Base-by-base conservation (phyloP, 2,329 filamentous ascomycete species). In the Microcera coccophila region DNA sequence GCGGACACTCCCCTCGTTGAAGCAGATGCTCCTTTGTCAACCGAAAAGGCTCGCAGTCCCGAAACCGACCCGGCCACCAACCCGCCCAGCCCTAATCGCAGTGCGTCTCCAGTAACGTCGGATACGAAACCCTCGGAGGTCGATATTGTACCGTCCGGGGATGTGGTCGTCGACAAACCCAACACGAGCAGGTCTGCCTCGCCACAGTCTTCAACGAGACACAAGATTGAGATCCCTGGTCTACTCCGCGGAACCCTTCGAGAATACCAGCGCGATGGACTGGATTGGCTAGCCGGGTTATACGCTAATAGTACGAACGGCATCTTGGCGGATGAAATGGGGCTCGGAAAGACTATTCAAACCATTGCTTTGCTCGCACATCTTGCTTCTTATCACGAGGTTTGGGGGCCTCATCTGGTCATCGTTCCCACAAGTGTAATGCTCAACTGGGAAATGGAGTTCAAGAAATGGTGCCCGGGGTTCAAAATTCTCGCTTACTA, bases 391-490 rank as follows among this genome's bases (percentile, higher is more conserved):
- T 78, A 89, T 29, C 87, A 95, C 61, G 82, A 90, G 58, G 82
- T 95, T 4, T 98, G 93, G 94, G 93, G 94, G 0, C 90, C 93
- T 1, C 93, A 98, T 71, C 72, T 98, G 18, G 88, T 98, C 37
- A 86, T 98, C 47, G 93, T 98, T 2, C 93, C 93, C 2, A 98
- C 93, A 2, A 97, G 90, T 66, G 94, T 98, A 37, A 96, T 98
- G 77, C 80, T 98, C 52, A 98, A 98, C 62, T 98, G 93, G 93
- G 94, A 98, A 65, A 97, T 97, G 86, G 93, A 98, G 67, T 98
- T 98, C 76, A 97, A 97, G 62, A 98, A 98, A 64, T 98, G 91
- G 81, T 88, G 90, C 44, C 93, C 94, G 3, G 91, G 93, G 1
- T 98, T 98, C 74, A 97, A 96, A 63, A 95, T 98, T 42, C 74